Evolutionary conservation across 176 grass and related monocot genomes (phyloP), one percentile per base, ranked within the genome.

Genomic region (Metroxylon sagu): DNA sequence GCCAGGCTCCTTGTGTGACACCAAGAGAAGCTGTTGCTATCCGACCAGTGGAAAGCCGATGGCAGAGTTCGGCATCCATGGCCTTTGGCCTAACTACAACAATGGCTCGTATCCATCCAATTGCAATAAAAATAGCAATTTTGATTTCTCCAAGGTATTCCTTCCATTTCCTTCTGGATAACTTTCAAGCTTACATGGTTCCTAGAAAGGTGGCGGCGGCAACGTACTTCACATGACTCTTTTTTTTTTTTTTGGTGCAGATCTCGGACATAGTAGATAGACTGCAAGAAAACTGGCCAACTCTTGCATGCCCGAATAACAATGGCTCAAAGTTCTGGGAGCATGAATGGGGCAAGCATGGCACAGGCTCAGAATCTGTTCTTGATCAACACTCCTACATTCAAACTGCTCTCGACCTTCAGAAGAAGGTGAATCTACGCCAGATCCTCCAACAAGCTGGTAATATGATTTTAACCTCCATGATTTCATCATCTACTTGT

Each of bases 71-170:
- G 77, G 76, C 19, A 95, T 89, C 73, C 90, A 95, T 50, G 85
- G 90, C 5, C 59, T 86, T 6, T 95, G 90, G 90, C 85, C 85
- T 18, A 95, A 95, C 73, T 89, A 89, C 56, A 73, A 79, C 8
- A 61, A 79, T 16, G 76, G 76, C 23, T 72, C 55, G 10, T 73
- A 73, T 26, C 76, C 76, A 8, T 73, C 69, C 0, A 79, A 67
- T 25, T 79, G 76, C 16, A 53, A 72, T 21, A 3, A 17, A 10
- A 17, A 54, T 64, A 53, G 65, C 4, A 26, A 55, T 35, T 67
- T 72, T 6, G 52, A 79, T 18, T 15, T 3, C 5, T 65, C 23
- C 25, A 17, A 72, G 61, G 69, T 73, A 71, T 23, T 6, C 5
- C 29, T 31, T 31, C 14, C 14, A 49, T 56, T 52, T n/a, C 3